Base-by-base conservation (phyloP, 805 yeast species). In the Pichia rugopelliculosa region DNA sequence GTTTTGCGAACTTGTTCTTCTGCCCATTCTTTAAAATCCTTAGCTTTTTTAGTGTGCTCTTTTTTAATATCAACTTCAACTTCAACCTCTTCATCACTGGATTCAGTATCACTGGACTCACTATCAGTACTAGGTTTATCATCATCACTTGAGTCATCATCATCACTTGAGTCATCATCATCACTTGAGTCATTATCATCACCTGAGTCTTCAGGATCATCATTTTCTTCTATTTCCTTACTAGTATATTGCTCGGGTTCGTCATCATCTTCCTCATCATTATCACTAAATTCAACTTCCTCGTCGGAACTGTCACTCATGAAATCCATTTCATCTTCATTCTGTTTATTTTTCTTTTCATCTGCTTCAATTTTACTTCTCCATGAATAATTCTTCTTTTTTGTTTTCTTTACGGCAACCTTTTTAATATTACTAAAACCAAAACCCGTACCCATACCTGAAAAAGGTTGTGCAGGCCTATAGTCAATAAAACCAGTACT, bases 1-100 rank as follows among this genome's bases (percentile, higher is more conserved):
- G 80, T 67, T 51, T 75, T 71, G 49, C 83, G 78, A 4, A 82
- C 77, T 58, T 85, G 86, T 33, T 74, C 66, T 54, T 82, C 86
- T 0, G 96, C 96, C 98, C 99, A 93, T 18, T 77, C 76, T 65
- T 86, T 87, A 71, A 93, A 93, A 17, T 80, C 76, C 34, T 73
- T 71, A 1, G 87, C 91, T 40, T 67, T 68, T 26, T 72, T 61
- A 37, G 66, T 61, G 52, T 72, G 81, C 34, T 69, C 67, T 37
- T 74, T 74, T 56, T 70, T 75, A 27, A 60, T 52, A 26, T 59
- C 56, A 17, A 56, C 52, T 6, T 66, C 67, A 4, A 59, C 65
- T 6, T 61, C 66, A 13, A 49, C 51, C n/a, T 48, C 53, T 1
- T 61, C 69, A 1, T 53, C 62, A 6, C 62, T 67, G 4, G 54